Conservation (phyloP, 2,329 filamentous ascomycete species). For the Botrytis pseudocinerea region DNA sequence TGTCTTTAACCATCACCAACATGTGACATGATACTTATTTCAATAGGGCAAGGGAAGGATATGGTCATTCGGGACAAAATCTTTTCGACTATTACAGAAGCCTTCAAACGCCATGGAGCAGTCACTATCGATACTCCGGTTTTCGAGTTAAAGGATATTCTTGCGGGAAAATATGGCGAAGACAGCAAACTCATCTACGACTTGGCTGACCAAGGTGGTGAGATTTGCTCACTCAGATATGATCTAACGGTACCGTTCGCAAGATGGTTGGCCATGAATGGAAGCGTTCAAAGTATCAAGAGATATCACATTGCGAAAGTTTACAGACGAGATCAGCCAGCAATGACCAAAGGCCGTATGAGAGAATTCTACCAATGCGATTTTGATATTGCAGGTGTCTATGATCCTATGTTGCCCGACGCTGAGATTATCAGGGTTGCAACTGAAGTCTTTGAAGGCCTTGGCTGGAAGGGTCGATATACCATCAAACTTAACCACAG, state of each 20-base stretch:
- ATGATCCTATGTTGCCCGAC: slow-evolving; percentile 90
- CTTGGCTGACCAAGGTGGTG: slow-evolving; percentile 82
- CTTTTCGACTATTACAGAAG: slow-evolving; percentile 70
- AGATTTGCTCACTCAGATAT: slow-evolving; percentile 81
- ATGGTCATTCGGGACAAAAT: slow-evolving; percentile 81
- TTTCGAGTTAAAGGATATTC: slow-evolving; percentile 84
- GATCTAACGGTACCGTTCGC: slow-evolving; percentile 89
- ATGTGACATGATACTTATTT: slow-evolving; percentile 33
- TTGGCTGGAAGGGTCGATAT: slow-evolving; percentile 65
- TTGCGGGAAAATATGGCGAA: slow-evolving; percentile 88
- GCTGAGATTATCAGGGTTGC: slow-evolving; percentile 85
- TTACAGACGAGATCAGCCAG: slow-evolving; percentile 77
- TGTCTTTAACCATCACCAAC: background rate
- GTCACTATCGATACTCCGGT: slow-evolving; percentile 79
- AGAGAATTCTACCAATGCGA: slow-evolving; percentile 97
- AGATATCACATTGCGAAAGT: slow-evolving; percentile 96
- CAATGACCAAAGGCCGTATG: slow-evolving; percentile 89
- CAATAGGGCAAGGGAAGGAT: slow-evolving; percentile 66
- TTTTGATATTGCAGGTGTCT: slow-evolving; percentile 87
- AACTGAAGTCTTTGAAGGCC: slow-evolving; percentile 78
- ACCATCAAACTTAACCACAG: slow-evolving; percentile 95
- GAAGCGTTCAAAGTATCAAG: slow-evolving; percentile 77
- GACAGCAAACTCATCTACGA: slow-evolving; percentile 93
- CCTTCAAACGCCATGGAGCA: slow-evolving; percentile 83
- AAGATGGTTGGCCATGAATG: slow-evolving; percentile 89